Conservation (phyloP, 2,329 filamentous ascomycete genomes). For the Nemania abortiva region DNA sequence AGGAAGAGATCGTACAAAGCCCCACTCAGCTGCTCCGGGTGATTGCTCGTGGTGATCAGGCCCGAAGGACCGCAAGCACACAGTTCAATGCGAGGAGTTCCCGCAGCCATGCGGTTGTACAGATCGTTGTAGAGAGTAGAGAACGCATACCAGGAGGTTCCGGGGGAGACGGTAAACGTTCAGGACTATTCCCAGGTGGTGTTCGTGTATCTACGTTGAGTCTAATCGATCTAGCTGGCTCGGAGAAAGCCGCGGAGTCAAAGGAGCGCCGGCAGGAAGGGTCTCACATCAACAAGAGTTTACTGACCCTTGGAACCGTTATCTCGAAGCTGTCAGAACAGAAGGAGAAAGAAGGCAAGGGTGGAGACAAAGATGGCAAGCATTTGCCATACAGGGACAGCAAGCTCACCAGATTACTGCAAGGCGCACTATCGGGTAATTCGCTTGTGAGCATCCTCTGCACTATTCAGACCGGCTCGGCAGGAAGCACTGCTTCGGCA, state of each 20-base stretch:
- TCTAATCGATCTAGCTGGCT: constrained; percentile 95
- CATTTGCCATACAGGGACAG: constrained; percentile 97
- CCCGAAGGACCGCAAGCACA: constrained; percentile 89
- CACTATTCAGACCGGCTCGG: constrained; percentile 89
- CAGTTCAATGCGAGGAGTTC: constrained; percentile 98
- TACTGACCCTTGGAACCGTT: constrained; percentile 94
- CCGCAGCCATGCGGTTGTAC: constrained; percentile 96
- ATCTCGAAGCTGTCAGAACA: constrained; percentile 91
- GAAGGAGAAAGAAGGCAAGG: constrained; percentile 83
- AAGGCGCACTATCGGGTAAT: constrained; percentile 91
- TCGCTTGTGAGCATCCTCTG: constrained; percentile 97
- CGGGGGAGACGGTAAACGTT: constrained; percentile 71
- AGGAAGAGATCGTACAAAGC: constrained; percentile 98
- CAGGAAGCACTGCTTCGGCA: constrained; percentile 76
- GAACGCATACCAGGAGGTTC: constrained; percentile 77
- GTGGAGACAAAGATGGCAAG: constrained; percentile 83
- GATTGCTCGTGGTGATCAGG: constrained; percentile 93
- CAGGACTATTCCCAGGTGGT: constrained; percentile 81
- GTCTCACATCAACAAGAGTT: constrained; percentile 97
- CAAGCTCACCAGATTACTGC: constrained; percentile 92
- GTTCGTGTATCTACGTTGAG: constrained; percentile 96
- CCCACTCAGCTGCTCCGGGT: constrained; percentile 94
- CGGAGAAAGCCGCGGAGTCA: constrained; percentile 93
- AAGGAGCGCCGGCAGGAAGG: constrained; percentile 95
- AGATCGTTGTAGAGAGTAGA: constrained; percentile 97